Conservation (phyloP, 495 filamentous ascomycete species). For the Echria macrotheca region DNA sequence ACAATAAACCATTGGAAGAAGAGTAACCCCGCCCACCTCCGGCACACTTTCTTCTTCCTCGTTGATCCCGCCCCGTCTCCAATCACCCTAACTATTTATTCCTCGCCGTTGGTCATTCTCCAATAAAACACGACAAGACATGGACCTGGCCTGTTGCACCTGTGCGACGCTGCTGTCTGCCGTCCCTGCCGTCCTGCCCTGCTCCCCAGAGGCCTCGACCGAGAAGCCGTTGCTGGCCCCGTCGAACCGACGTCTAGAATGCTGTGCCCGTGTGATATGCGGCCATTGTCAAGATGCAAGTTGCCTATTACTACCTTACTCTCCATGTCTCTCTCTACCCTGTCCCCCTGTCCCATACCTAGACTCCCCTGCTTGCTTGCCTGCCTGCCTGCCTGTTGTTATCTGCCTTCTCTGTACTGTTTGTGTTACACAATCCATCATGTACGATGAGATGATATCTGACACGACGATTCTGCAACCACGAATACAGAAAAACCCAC, state of each 20-base stretch:
- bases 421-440: too few relatives aligned
- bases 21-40: too few relatives aligned
- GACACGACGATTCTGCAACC: background rate
- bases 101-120: too few relatives aligned
- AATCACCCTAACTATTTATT: too few relatives aligned
- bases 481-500: conserved; percentile 52
- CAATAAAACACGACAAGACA: too few relatives aligned
- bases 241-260: conserved; percentile 48
- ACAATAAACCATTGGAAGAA: too few relatives aligned
- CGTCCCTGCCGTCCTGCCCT: conserved; percentile 31
- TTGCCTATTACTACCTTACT: background rate
- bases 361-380: too few relatives aligned
- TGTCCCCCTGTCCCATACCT: background rate
- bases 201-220: conserved; percentile 50
- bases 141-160: conserved; percentile 56
- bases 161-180: conserved; percentile 54
- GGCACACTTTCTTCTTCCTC: too few relatives aligned
- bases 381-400: too few relatives aligned
- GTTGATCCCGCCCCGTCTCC: too few relatives aligned
- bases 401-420: too few relatives aligned
- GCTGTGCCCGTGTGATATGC: conserved; percentile 65
- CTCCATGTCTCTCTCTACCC: background rate
- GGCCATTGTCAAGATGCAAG: conserved; percentile 57
- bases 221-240: conserved; percentile 55
- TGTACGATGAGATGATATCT: too few relatives aligned